These are phyloP conservation scores for Fusarium armeniacum DNA, from an alignment of 2,329 filamentous ascomycete species.

Conservation along the genomic window DNA sequence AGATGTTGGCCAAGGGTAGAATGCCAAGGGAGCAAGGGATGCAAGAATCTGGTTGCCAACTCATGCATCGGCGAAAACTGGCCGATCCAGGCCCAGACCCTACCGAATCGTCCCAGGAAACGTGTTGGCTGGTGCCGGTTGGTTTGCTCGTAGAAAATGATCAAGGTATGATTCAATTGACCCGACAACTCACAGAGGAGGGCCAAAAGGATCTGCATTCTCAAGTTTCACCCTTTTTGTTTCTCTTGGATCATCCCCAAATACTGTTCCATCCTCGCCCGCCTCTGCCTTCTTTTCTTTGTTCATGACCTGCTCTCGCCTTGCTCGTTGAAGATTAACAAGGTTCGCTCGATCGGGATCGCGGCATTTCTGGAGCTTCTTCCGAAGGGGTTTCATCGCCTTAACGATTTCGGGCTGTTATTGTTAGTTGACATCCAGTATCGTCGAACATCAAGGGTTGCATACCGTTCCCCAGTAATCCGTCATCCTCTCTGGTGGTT, in stretches of 20 bases:
- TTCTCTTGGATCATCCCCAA: conserved; percentile 60
- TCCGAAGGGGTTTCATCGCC: conserved; percentile 69
- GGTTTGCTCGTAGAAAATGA: conserved; percentile 11
- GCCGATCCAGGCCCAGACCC: conserved; percentile 20
- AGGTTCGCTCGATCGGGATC: conserved; percentile 82
- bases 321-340: conserved; percentile 75
- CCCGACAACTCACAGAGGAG: conserved; percentile 54
- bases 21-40: conserved; percentile 23
- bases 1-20: conserved; percentile 1
- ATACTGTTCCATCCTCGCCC: conserved; percentile 61
- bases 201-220: conserved; percentile 64
- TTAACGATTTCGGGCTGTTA: conserved; percentile 60
- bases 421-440: conserved; percentile 34
- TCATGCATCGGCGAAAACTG: conserved; percentile 36
- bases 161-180: conserved; percentile 15
- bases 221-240: conserved; percentile 63
- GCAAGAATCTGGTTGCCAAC: conserved; percentile 26
- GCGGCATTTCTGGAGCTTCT: conserved; percentile 79
- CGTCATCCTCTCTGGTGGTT: conserved; percentile 68
- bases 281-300: conserved; percentile 60
- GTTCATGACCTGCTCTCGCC: conserved; percentile 67
- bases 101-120: conserved; percentile 7
- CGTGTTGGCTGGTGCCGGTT: conserved; percentile 33
- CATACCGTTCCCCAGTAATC: conserved; percentile 67
- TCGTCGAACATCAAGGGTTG: conserved; percentile 38